Evolutionary conservation across 306 rosid genomes (phyloP).

Genomic region (Notholithocarpus densiflorus): DNA sequence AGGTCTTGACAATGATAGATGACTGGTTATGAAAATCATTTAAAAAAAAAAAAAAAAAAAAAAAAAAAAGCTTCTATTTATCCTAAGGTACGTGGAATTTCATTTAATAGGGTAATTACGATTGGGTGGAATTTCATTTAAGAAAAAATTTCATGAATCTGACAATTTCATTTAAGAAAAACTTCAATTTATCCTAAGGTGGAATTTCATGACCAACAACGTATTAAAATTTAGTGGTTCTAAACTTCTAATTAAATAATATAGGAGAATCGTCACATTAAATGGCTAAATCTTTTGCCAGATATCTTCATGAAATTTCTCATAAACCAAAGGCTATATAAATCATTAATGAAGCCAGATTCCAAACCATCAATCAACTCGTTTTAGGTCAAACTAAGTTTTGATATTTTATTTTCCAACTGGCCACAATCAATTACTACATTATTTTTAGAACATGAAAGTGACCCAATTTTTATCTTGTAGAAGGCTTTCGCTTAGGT

Average conservation of each 20-base stretch:
- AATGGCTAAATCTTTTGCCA: constrained; percentile 15
- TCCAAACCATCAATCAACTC: not conserved
- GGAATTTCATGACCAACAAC: too few relatives aligned
- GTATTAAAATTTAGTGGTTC: not conserved
- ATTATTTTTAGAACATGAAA: not conserved
- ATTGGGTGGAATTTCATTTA: too few relatives aligned
- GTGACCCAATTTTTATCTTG: not conserved
- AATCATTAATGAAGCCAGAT: not conserved
- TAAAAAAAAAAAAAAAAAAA: too few relatives aligned
- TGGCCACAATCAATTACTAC: not conserved
- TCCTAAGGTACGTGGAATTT: too few relatives aligned
- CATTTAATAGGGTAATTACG: too few relatives aligned
- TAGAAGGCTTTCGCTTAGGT: not conserved
- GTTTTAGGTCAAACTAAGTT: too few relatives aligned
- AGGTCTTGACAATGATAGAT: too few relatives aligned
- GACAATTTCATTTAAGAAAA: too few relatives aligned
- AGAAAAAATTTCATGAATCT: too few relatives aligned
- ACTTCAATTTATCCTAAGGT: too few relatives aligned
- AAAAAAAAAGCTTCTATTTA: too few relatives aligned
- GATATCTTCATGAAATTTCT: constrained; percentile 15
- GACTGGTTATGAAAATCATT: too few relatives aligned
- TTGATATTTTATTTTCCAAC: not conserved
- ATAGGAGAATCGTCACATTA: not conserved
- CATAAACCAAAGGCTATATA: not conserved
- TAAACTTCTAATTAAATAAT: not conserved